Conservation (phyloP, 2,329 filamentous ascomycete genomes). For the Hymenoscyphus fraxineus region DNA sequence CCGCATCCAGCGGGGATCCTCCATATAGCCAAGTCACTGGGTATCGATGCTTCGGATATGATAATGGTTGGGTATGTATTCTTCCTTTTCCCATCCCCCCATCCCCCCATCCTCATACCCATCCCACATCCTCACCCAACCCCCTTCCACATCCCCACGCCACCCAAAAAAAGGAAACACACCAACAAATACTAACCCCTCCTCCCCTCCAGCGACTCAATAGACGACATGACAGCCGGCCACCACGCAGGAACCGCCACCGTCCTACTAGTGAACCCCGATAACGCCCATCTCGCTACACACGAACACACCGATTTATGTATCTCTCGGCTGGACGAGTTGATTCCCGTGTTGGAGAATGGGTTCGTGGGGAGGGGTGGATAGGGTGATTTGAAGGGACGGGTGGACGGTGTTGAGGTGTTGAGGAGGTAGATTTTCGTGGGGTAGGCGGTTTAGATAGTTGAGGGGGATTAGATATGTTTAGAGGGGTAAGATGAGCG, state of each 20-base stretch:
- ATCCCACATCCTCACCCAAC: not conserved
- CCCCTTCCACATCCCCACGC: not conserved
- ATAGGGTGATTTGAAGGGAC: conserved; percentile 20
- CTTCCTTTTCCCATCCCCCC: not conserved
- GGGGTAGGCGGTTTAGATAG: not conserved
- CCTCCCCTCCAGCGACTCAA: conserved; percentile 56
- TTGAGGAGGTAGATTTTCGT: conserved; percentile 11
- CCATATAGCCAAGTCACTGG: conserved; percentile 79
- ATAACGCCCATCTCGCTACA: conserved; percentile 64
- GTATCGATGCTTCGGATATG: conserved; percentile 46
- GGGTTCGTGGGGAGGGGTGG: conserved; percentile 60
- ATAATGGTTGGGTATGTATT: conserved; percentile 38
- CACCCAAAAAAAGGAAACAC: not conserved
- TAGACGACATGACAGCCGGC: conserved; percentile 92
- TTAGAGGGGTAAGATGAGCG: not conserved
- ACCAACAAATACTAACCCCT: too few species aligned
- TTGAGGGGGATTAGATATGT: not conserved
- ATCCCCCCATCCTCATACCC: not conserved
- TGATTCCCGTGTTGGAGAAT: conserved; percentile 69
- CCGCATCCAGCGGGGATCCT: conserved; percentile 83
- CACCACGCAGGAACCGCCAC: conserved; percentile 80
- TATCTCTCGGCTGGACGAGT: conserved; percentile 68
- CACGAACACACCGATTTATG: conserved; percentile 76
- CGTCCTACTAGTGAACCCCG: conserved; percentile 81
- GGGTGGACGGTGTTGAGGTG: conserved; percentile 17